phyloP scores from a whole-genome alignment of 176 grass and related monocot species.

The Cenchrus purpureus region DNA sequence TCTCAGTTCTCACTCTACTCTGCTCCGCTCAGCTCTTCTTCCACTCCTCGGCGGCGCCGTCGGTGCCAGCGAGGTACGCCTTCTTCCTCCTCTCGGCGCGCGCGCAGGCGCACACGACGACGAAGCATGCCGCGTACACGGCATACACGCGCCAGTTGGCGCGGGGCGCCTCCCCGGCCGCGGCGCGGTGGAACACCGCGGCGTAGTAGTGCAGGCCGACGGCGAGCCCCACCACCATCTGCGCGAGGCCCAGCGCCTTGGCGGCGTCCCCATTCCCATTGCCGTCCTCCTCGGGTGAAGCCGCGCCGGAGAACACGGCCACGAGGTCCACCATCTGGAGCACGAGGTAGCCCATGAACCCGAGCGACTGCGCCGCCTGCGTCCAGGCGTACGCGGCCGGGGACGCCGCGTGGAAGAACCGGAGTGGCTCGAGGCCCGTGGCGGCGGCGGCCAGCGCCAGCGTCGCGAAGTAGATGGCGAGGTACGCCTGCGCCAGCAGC shows the following conservation, averaged over 20 bases:
- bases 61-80: constrained; percentile 58
- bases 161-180: constrained; percentile 70
- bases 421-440: constrained; percentile 85
- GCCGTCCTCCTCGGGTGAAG: constrained; percentile 43
- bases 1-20: not conserved
- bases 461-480: constrained; percentile 97
- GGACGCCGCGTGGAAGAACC: constrained; percentile 95
- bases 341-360: constrained; percentile 79
- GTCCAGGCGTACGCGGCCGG: constrained; percentile 85
- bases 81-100: constrained; percentile 91
- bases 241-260: constrained; percentile 71
- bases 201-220: constrained; percentile 96
- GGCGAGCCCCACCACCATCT: constrained; percentile 90
- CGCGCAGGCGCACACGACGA: constrained; percentile 78
- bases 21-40: constrained; percentile 65
- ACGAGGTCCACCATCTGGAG: constrained; percentile 90
- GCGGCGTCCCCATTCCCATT: constrained; percentile 39
- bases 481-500: constrained; percentile 89
- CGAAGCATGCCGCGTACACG: constrained; percentile 85
- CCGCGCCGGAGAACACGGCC: constrained; percentile 66
- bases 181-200: constrained; percentile 92
- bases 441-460: constrained; percentile 74
- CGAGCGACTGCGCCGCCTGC: constrained; percentile 90
- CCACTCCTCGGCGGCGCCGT: constrained; percentile 72
- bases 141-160: constrained; percentile 92